These are phyloP conservation scores for Metschnikowia cubensis DNA, from an alignment of 805 yeast genomes.

Conservation along the genomic window DNA sequence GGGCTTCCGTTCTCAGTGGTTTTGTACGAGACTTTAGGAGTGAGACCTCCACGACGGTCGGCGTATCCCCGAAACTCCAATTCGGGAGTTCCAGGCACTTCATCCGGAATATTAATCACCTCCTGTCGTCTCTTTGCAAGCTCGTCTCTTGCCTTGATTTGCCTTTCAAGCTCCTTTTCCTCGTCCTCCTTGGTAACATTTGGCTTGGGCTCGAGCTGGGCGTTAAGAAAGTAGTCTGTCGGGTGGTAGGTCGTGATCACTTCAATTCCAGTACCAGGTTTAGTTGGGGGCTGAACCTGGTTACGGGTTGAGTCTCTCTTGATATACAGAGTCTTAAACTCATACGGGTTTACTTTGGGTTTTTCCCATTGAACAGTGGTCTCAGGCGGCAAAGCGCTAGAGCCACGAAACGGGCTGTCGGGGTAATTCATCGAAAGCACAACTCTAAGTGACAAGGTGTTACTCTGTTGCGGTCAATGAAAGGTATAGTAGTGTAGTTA, in stretches of 20 bases:
- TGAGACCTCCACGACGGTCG: neutral
- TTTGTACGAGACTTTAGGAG: neutral
- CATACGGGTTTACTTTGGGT: slow-evolving; percentile 1
- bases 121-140: neutral
- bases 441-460: neutral
- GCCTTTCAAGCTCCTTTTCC: neutral
- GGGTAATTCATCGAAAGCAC: neutral
- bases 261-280: neutral
- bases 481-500: neutral
- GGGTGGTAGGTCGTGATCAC: neutral
- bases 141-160: neutral
- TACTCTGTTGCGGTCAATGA: neutral
- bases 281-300: neutral
- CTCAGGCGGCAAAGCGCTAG: neutral
- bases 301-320: neutral
- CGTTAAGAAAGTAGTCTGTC: neutral
- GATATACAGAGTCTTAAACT: neutral
- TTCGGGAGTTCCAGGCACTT: neutral
- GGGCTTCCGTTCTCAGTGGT: slow-evolving; percentile 1
- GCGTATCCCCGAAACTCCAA: neutral
- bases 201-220: neutral
- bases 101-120: neutral
- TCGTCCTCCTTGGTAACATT: neutral
- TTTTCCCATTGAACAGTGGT: neutral
- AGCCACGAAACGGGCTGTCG: neutral